phyloP scores from a whole-genome alignment of 225 moss, liverwort and hornwort species.

The Bryoerythrophyllum caledonicum region DNA sequence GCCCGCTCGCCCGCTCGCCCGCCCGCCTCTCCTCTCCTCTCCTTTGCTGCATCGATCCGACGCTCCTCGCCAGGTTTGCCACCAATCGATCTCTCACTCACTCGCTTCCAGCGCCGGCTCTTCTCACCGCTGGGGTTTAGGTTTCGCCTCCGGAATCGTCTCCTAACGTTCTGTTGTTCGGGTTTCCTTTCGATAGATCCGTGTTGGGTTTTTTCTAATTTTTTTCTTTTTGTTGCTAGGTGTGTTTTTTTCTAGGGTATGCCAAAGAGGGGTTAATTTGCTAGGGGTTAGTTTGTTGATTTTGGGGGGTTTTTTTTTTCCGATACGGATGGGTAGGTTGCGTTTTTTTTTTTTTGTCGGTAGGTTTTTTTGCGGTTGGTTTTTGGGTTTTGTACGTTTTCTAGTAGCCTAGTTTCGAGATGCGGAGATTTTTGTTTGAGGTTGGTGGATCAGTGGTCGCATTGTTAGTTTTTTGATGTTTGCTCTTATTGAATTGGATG shows the following conservation, averaged over 20 bases:
- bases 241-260: not conserved
- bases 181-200: too few relatives aligned
- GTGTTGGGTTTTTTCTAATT: too few relatives aligned
- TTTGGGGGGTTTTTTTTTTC: not conserved
- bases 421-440: not conserved
- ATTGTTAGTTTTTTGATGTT: too few relatives aligned
- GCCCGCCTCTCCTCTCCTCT: not conserved
- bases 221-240: not conserved
- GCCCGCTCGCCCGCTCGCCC: not conserved
- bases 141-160: not conserved
- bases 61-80: slow-evolving; percentile 6
- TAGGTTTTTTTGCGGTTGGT: not conserved
- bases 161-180: too few relatives aligned
- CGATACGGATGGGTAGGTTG: not conserved
- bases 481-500: slow-evolving; percentile 9
- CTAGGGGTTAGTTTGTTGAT: too few relatives aligned
- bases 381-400: not conserved
- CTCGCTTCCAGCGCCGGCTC: not conserved
- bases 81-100: not conserved
- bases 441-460: too few relatives aligned
- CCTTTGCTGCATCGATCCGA: not conserved
- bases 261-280: too few relatives aligned
- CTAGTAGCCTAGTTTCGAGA: not conserved
- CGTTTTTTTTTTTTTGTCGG: slow-evolving; percentile 31
- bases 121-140: not conserved